A percentile compares a stretch with the other conserved stretches of the same genome.
Evolutionary conservation across 2,329 filamentous ascomycete genomes (phyloP).

Genomic region (Emericellopsis cladophorae): DNA sequence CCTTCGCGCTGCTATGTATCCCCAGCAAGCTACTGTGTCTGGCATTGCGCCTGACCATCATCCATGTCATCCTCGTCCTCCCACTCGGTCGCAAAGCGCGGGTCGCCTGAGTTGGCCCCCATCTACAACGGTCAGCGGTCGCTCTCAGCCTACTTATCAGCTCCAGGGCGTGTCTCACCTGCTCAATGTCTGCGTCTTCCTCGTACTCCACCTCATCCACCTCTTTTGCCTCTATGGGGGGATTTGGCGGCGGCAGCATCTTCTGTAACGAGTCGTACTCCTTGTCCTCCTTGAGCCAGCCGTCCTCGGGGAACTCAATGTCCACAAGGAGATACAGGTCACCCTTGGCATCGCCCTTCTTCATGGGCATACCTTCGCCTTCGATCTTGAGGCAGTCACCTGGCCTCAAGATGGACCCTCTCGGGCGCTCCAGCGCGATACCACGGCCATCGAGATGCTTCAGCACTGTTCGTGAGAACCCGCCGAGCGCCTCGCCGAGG

Average conservation of each 20-base stretch:
- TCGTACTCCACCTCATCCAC: conserved; percentile 84
- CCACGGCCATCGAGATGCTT: conserved; percentile 90
- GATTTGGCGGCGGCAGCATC: conserved; percentile 55
- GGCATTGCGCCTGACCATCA: conserved; percentile 55
- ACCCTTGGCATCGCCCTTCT: conserved; percentile 71
- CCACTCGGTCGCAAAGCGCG: conserved; percentile 52
- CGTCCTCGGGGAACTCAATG: conserved; percentile 78
- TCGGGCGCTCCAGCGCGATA: conserved; percentile 66
- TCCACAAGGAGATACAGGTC: conserved; percentile 81
- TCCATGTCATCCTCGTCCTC: conserved; percentile 62
- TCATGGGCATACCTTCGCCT: conserved; percentile 90
- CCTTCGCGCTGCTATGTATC: background rate
- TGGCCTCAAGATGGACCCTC: conserved; percentile 72
- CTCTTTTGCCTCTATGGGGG: conserved; percentile 55
- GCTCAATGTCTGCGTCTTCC: conserved; percentile 69
- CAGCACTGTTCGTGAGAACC: conserved; percentile 81
- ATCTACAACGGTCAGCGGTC: conserved; percentile 35
- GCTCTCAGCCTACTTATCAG: background rate
- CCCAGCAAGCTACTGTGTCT: conserved; percentile 46
- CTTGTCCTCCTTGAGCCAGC: conserved; percentile 65
- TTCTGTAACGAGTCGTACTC: conserved; percentile 59
- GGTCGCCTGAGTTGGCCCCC: conserved; percentile 59
- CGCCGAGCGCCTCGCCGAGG: conserved; percentile 71
- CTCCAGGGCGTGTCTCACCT: conserved; percentile 31
- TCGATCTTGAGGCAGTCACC: conserved; percentile 74